These are phyloP conservation scores for Amanita molliuscula DNA, from an alignment of 768 basidiomycete genomes.

Conservation along the genomic window DNA sequence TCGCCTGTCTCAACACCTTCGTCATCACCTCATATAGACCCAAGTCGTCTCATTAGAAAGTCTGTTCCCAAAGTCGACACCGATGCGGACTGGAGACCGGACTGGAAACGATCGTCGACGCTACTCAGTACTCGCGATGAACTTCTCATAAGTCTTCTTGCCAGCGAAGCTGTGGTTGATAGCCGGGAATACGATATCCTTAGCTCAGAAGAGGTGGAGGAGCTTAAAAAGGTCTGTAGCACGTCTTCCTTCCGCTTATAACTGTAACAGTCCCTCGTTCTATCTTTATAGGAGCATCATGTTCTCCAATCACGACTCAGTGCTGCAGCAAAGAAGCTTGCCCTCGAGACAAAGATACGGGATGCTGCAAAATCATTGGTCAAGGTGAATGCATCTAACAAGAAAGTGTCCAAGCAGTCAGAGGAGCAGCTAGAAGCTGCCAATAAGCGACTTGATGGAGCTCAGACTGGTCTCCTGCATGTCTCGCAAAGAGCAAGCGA, in stretches of 20 bases:
- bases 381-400: slow-evolving; percentile 52
- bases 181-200: slow-evolving; percentile 75
- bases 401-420: slow-evolving; percentile 51
- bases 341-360: slow-evolving; percentile 79
- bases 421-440: slow-evolving; percentile 64
- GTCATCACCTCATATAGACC: slow-evolving; percentile 27
- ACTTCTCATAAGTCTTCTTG: slow-evolving; percentile 79
- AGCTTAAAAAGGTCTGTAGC: slow-evolving; percentile 34
- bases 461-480: slow-evolving; percentile 63
- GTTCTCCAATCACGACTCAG: slow-evolving; percentile 53
- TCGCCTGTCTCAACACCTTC: slow-evolving; percentile 25
- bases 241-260: neutral
- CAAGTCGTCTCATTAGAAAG: slow-evolving; percentile 21
- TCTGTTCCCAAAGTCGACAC: slow-evolving; percentile 16
- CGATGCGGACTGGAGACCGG: slow-evolving; percentile 28
- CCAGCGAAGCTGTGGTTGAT: slow-evolving; percentile 92
- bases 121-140: slow-evolving; percentile 63
- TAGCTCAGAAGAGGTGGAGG: slow-evolving; percentile 40
- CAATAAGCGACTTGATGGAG: slow-evolving; percentile 59
- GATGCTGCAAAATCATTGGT: slow-evolving; percentile 74
- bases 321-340: slow-evolving; percentile 64
- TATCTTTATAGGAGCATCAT: slow-evolving; percentile 55
- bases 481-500: slow-evolving; percentile 57
- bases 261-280: slow-evolving; percentile 1
- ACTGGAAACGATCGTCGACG: slow-evolving; percentile 33